Evolutionary conservation across 805 yeast genomes (phyloP).

Genomic region (Aciculoconidium aculeatum): DNA sequence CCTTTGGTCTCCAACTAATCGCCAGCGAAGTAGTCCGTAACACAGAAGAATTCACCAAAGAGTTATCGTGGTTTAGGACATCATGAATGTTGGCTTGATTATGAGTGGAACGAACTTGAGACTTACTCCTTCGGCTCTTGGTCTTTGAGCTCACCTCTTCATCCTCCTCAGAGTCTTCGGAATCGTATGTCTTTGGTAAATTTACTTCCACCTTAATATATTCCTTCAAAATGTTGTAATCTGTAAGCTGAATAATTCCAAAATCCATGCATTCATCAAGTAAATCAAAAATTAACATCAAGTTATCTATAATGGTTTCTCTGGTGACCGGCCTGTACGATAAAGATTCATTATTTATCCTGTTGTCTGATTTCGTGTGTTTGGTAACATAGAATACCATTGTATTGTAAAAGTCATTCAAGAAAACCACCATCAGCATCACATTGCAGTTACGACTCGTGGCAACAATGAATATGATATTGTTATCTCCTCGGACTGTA

Average conservation of each 20-base stretch:
- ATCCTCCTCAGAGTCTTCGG: constrained; percentile 8
- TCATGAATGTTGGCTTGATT: constrained; percentile 33
- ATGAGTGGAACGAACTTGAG: constrained; percentile 29
- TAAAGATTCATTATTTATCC: too few relatives aligned
- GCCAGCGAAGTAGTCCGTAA: constrained; percentile 69
- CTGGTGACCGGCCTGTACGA: constrained; percentile 19
- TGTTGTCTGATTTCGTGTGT: too few relatives aligned
- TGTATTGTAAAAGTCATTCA: constrained; percentile 34
- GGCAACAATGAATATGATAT: constrained; percentile 37
- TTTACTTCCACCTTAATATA: constrained; percentile 57
- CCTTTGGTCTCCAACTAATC: constrained; percentile 41
- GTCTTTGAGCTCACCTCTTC: constrained; percentile 4
- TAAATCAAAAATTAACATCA: constrained; percentile 70
- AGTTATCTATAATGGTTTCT: constrained; percentile 66
- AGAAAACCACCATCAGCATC: constrained; percentile 52
- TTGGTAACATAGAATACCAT: constrained; percentile 18
- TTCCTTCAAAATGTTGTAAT: constrained; percentile 69
- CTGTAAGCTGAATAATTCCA: constrained; percentile 83
- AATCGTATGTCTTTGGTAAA: constrained; percentile 13
- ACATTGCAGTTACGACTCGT: constrained; percentile 46
- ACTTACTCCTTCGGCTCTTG: constrained; percentile 6
- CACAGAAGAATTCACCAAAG: constrained; percentile 57
- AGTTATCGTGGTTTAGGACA: constrained; percentile 17
- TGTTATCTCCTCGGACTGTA: constrained; percentile 43
- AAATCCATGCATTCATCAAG: constrained; percentile 86